phyloP scores from a whole-genome alignment of 2,329 filamentous ascomycete species.

The Nemania serpens region DNA sequence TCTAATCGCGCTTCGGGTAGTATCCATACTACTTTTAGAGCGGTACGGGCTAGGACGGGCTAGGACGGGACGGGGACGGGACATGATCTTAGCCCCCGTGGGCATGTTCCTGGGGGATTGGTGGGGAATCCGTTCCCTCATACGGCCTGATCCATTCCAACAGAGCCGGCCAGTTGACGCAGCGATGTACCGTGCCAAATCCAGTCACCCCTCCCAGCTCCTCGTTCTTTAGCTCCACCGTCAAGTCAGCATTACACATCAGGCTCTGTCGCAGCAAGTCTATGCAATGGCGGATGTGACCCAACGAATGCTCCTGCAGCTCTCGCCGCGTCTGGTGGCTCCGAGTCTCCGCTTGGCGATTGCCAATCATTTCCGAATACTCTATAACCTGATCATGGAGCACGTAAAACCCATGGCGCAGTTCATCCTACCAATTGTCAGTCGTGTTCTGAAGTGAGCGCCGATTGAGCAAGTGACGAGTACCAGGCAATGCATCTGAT shows the following conservation, averaged over 20 bases:
- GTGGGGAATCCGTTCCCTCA: not conserved
- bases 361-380: not conserved
- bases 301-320: not conserved
- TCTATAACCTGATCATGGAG: not conserved
- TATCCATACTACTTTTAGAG: not conserved
- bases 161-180: not conserved
- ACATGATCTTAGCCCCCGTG: not conserved
- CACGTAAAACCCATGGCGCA: constrained; percentile 5
- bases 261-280: constrained; percentile 8
- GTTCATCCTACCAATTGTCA: constrained; percentile 1
- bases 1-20: not conserved
- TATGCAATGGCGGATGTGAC: constrained; percentile 12
- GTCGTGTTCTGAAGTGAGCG: not conserved
- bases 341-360: not conserved
- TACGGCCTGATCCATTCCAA: not conserved
- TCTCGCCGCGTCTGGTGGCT: not conserved
- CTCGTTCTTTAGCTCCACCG: constrained; percentile 3
- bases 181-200: constrained; percentile 3
- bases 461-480: not conserved
- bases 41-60: not conserved
- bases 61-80: not conserved
- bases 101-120: not conserved
- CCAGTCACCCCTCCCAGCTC: not conserved
- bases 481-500: constrained; percentile 11
- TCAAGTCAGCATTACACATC: constrained; percentile 9